A percentile compares a stretch with the other conserved stretches of the same genome.
Conservation (phyloP, 768 basidiomycete species). For the Lactarius psammicola region DNA sequence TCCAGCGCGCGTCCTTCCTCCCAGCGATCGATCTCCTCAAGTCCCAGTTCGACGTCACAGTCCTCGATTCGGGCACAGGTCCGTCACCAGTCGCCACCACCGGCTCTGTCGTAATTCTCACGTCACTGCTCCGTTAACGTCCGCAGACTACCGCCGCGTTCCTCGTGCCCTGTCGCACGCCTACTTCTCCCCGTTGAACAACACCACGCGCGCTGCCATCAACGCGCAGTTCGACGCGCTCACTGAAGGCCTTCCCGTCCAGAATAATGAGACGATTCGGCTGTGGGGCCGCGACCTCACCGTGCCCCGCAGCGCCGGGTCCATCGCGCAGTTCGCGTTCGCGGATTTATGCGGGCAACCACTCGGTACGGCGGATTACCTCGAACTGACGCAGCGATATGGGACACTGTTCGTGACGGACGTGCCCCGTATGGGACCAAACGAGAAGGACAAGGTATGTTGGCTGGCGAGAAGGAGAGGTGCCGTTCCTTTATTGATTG, state of each 20-base stretch:
- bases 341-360: slow-evolving; percentile 84
- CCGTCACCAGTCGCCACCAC: slow-evolving; percentile 25
- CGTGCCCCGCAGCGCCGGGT: slow-evolving; percentile 77
- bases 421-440: slow-evolving; percentile 84
- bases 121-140: background rate
- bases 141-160: slow-evolving; percentile 87
- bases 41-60: slow-evolving; percentile 78
- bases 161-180: slow-evolving; percentile 92
- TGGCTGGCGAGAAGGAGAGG: background rate
- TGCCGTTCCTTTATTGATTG: background rate
- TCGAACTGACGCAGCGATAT: slow-evolving; percentile 89
- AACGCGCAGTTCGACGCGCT: slow-evolving; percentile 80
- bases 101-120: background rate
- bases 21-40: slow-evolving; percentile 95
- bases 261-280: slow-evolving; percentile 59
- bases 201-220: slow-evolving; percentile 65
- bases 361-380: slow-evolving; percentile 91
- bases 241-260: slow-evolving; percentile 55
- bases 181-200: slow-evolving; percentile 80
- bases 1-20: slow-evolving; percentile 91
- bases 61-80: slow-evolving; percentile 96
- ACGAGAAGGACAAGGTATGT: slow-evolving; percentile 79
- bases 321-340: slow-evolving; percentile 85
- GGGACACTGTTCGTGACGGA: slow-evolving; percentile 84
- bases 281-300: slow-evolving; percentile 86